A percentile compares a stretch with the other conserved stretches of the same genome.
Conservation (phyloP, 2,329 filamentous ascomycete genomes). For the Colletotrichum godetiae region DNA sequence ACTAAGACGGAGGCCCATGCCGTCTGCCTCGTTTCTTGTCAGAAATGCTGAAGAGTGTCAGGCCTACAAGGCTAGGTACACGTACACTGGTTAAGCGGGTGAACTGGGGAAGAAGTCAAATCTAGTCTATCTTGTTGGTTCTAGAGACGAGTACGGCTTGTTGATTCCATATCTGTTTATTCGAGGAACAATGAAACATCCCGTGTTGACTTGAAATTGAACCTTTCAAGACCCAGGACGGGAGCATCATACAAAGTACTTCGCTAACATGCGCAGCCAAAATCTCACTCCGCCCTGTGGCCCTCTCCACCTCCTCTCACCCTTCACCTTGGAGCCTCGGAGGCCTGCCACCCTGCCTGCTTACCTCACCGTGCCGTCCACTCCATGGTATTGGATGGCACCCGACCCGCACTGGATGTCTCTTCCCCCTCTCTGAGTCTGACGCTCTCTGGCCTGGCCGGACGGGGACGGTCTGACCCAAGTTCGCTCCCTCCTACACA, state of each 20-base stretch:
- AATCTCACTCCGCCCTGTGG: neutral
- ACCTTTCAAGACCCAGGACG: too few relatives aligned
- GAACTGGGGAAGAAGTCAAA: neutral
- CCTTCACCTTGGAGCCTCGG: neutral
- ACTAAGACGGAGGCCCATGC: neutral
- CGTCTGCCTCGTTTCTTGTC: neutral
- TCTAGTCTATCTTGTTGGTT: neutral
- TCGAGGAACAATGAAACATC: neutral
- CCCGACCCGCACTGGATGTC: conserved; percentile 5
- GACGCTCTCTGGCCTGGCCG: too few relatives aligned
- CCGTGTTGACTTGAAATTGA: neutral
- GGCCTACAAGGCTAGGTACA: neutral
- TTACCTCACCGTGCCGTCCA: conserved; percentile 14
- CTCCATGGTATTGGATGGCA: neutral
- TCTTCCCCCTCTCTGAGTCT: neutral
- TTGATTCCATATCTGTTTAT: neutral
- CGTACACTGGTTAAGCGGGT: too few relatives aligned
- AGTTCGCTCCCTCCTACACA: neutral
- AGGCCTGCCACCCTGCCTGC: conserved; percentile 1
- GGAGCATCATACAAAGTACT: neutral
- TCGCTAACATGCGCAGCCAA: neutral
- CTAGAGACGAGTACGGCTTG: neutral
- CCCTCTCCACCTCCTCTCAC: neutral
- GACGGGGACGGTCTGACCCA: too few relatives aligned
- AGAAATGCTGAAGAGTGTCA: neutral